Evolutionary conservation across 208 protist genomes (phyloP).

Genomic region (Leishmania tropica): DNA sequence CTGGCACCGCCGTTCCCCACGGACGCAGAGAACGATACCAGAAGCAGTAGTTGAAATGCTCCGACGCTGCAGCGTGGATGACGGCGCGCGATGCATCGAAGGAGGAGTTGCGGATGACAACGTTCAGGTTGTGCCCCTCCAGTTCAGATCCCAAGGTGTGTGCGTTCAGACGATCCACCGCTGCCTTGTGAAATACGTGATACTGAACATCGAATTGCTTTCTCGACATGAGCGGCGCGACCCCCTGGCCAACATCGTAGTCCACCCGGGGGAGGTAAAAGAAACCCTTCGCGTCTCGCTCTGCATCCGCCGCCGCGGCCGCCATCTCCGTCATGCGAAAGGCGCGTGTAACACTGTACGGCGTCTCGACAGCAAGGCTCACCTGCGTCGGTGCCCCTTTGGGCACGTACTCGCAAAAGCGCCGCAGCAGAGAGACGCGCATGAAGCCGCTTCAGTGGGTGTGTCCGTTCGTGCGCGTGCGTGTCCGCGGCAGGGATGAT

Average conservation of each 20-base stretch:
- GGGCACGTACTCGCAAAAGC: conserved; percentile 72
- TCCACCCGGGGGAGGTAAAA: conserved; percentile 74
- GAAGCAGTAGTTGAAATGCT: conserved; percentile 94
- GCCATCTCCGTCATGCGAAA: conserved; percentile 72
- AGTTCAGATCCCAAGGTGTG: conserved; percentile 77
- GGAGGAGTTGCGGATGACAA: conserved; percentile 75
- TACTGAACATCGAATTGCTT: conserved; percentile 81
- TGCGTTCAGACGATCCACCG: conserved; percentile 70
- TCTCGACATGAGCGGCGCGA: conserved; percentile 70
- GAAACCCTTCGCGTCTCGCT: conserved; percentile 56
- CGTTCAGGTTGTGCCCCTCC: conserved; percentile 83
- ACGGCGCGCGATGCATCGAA: conserved; percentile 83
- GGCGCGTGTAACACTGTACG: conserved; percentile 45
- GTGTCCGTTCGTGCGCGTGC: neutral
- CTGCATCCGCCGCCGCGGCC: conserved; percentile 43
- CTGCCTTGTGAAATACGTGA: conserved; percentile 80
- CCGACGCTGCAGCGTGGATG: conserved; percentile 66
- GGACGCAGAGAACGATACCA: conserved; percentile 86
- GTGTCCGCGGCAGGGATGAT: neutral
- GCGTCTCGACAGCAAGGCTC: conserved; percentile 1
- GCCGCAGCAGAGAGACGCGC: conserved; percentile 36
- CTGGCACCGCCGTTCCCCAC: conserved; percentile 75
- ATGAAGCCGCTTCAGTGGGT: conserved; percentile 8
- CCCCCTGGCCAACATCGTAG: conserved; percentile 58
- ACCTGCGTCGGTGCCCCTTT: conserved; percentile 43